Conservation (phyloP, 2,329 filamentous ascomycete species). For the Penicillium sp. region DNA sequence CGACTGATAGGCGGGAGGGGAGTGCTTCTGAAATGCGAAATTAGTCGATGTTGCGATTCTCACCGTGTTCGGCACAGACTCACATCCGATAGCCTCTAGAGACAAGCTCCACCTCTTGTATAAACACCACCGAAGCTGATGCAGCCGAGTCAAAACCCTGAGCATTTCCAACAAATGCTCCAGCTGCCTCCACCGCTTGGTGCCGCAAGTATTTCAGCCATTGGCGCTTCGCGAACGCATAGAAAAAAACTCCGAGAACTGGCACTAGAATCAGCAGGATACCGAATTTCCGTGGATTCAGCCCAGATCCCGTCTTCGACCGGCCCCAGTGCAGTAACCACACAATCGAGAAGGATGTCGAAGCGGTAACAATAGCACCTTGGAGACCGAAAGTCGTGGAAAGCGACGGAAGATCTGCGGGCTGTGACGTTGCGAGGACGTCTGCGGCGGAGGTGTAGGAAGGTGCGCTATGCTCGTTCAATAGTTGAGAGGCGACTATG, state of each 20-base stretch:
- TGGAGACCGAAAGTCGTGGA: slow-evolving; percentile 60
- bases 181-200: slow-evolving; percentile 71
- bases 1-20: slow-evolving; percentile 91
- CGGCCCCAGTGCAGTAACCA: slow-evolving; percentile 73
- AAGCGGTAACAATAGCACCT: slow-evolving; percentile 68
- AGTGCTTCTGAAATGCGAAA: slow-evolving; percentile 65
- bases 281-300: slow-evolving; percentile 47
- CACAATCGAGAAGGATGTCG: slow-evolving; percentile 63
- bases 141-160: slow-evolving; percentile 80
- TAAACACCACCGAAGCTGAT: slow-evolving; percentile 74
- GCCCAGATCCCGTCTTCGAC: slow-evolving; percentile 57
- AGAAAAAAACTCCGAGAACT: slow-evolving; percentile 61
- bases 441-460: slow-evolving; percentile 46
- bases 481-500: slow-evolving; percentile 85
- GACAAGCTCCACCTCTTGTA: slow-evolving; percentile 95
- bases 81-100: slow-evolving; percentile 86
- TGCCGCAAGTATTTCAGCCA: slow-evolving; percentile 79
- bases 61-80: slow-evolving; percentile 40
- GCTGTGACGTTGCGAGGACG: slow-evolving; percentile 37
- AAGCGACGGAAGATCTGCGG: slow-evolving; percentile 38
- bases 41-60: slow-evolving; percentile 19
- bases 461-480: slow-evolving; percentile 63
- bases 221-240: slow-evolving; percentile 74
- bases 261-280: slow-evolving; percentile 52
- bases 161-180: slow-evolving; percentile 70